Base-by-base conservation (phyloP, 2,329 filamentous ascomycete species). In the Stemphylium vesicarium region DNA sequence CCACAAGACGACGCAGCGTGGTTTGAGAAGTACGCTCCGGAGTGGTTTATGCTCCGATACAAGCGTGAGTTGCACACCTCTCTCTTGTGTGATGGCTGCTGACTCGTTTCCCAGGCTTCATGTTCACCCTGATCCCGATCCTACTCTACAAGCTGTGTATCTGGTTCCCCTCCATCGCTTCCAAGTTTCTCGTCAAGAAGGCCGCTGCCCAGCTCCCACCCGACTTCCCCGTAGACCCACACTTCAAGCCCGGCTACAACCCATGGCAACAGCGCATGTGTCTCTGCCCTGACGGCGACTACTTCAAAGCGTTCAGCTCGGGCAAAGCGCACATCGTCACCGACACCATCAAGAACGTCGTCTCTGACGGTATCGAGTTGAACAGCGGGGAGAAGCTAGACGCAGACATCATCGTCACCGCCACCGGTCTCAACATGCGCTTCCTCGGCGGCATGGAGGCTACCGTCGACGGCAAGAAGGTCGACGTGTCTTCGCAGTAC, bases 261-360 rank as follows among this genome's bases (percentile, higher is more conserved):
- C 80, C 80, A 2, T 82, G 90, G 81, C 83, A 92, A 50, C 91
- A 96, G 72, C 85, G 92, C 0, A 77, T 95, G 7, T 95, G 91
- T 65, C 78, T 91, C 56, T 87, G 77, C n/a, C 83, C 83, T 0
- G 80, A 85, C 50, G 83, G 81, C 16, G 85, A 87, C 66, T 86
- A 86, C 70, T 87, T 84, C 76, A 69, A 78, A 18, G 75, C 77
- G 31, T 75, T 87, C 15, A 77, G 78, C 13, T 67, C 74, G 1
- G 84, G 83, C 29, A 81, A 79, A 50, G 82, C 81, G 1, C 75
- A 78, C 40, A 75, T 87, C n/a, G 80, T 80, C 16, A 86, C 85
- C 3, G 83, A 80, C 52, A 80, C 75, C 3, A 85, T 87, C 69
- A 75, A 81, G 35, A 76, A 69, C 11, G 79, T 87, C 8, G 82